These are phyloP conservation scores for Westerdykella ornata DNA, from an alignment of 2,329 filamentous ascomycete genomes.

Conservation along the genomic window DNA sequence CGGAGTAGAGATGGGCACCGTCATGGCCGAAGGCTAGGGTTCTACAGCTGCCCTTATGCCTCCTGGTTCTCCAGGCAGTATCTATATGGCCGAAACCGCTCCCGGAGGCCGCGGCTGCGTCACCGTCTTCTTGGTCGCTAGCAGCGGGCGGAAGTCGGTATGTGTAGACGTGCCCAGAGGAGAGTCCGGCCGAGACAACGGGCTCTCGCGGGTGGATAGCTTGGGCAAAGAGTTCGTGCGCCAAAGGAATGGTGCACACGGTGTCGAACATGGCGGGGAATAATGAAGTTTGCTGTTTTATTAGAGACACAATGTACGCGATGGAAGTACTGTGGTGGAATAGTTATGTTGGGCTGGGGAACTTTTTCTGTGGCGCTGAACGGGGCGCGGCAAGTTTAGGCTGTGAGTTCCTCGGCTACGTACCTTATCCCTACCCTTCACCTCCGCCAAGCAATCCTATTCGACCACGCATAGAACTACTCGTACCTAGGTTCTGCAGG, in stretches of 20 bases:
- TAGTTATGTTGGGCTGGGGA: neutral
- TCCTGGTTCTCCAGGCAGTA: constrained; percentile 74
- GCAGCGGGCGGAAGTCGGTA: constrained; percentile 63
- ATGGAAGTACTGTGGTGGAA: neutral
- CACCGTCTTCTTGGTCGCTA: constrained; percentile 43
- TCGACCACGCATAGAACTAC: no score
- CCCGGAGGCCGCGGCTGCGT: constrained; percentile 46
- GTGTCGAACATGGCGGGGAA: constrained; percentile 72
- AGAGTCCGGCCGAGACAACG: constrained; percentile 77
- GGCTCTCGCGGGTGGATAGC: constrained; percentile 79
- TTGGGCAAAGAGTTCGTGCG: constrained; percentile 81
- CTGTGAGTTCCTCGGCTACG: no score
- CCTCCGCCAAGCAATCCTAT: constrained; percentile 6
- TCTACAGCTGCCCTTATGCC: constrained; percentile 92
- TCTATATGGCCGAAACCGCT: constrained; percentile 70
- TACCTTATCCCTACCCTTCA: neutral
- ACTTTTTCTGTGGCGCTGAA: constrained; percentile 18
- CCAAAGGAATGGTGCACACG: constrained; percentile 79
- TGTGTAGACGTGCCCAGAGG: constrained; percentile 77
- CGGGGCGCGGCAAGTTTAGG: no score
- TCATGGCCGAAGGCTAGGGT: constrained; percentile 72
- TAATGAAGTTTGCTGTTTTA: no score
- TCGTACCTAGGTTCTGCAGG: no score
- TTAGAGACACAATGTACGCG: no score
- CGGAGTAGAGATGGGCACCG: constrained; percentile 59